Evolutionary conservation across 768 basidiomycete genomes (phyloP).

Genomic region (Lentinula sp.): DNA sequence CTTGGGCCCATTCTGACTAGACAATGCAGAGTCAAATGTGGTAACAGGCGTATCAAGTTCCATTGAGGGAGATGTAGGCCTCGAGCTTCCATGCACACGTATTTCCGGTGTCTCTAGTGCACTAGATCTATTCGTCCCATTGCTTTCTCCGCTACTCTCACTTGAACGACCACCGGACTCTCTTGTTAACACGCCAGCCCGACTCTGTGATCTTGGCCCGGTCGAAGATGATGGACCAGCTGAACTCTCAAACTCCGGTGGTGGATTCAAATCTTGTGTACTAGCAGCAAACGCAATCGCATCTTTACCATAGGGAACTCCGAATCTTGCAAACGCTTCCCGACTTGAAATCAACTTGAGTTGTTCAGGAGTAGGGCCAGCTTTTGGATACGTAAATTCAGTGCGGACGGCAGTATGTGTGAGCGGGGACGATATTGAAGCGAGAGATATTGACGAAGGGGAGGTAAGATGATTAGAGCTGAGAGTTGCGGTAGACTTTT

Average conservation of each 20-base stretch:
- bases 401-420: constrained; percentile 68
- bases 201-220: neutral
- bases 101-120: neutral
- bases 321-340: constrained; percentile 63
- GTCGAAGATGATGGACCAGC: neutral
- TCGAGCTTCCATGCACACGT: neutral
- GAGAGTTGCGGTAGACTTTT: constrained; percentile 36
- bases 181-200: neutral
- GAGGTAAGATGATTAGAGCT: constrained; percentile 44
- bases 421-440: constrained; percentile 72
- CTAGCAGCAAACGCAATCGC: constrained; percentile 61
- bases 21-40: neutral
- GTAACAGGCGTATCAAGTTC: neutral
- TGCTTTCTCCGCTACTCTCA: constrained; percentile 2
- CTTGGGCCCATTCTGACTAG: neutral
- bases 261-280: constrained; percentile 32
- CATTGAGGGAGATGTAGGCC: neutral
- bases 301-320: constrained; percentile 70
- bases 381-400: constrained; percentile 61
- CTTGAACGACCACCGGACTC: neutral
- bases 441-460: constrained; percentile 64
- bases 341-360: constrained; percentile 64
- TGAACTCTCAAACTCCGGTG: constrained; percentile 44
- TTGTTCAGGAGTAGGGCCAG: constrained; percentile 58
- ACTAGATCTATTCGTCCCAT: neutral